phyloP scores from a whole-genome alignment of 208 protist species.

The Acanthamoeba lugdunensis region DNA sequence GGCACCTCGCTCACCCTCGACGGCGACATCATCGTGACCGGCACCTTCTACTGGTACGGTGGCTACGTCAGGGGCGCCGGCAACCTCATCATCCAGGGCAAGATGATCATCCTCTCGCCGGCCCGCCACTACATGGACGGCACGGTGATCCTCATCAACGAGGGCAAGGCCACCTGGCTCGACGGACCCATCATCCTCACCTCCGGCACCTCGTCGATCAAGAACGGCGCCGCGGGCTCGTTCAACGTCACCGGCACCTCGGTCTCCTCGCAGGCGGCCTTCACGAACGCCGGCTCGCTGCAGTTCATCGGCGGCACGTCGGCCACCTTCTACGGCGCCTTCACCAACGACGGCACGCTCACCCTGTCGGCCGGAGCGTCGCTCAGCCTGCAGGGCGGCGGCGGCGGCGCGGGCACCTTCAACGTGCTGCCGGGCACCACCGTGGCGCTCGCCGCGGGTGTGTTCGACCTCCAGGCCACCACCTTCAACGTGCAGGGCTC shows the following conservation, averaged over 20 bases:
- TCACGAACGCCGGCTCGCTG: conserved; percentile 5
- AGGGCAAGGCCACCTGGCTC: conserved; percentile 48
- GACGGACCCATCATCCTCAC: conserved; percentile 43
- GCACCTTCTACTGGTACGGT: conserved; percentile 72
- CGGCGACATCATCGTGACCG: conserved; percentile 69
- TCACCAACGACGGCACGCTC: conserved; percentile 36
- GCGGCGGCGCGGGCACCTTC: conserved; percentile 21
- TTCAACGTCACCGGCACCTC: conserved; percentile 43
- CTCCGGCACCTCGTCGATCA: conserved; percentile 12
- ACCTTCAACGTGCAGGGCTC: conserved; percentile 61
- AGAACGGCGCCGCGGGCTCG: conserved; percentile 10
- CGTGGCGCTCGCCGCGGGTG: background rate
- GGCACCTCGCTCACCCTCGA: conserved; percentile 69
- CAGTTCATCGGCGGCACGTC: conserved; percentile 3
- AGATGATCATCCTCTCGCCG: conserved; percentile 62
- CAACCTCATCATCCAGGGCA: conserved; percentile 54
- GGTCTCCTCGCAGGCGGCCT: conserved; percentile 50
- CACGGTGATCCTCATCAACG: conserved; percentile 55
- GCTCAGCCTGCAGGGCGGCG: background rate
- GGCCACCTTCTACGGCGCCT: conserved; percentile 17
- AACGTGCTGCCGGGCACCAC: background rate
- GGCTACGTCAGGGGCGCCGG: conserved; percentile 70
- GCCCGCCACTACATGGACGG: conserved; percentile 65
- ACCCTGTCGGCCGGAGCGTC: background rate
- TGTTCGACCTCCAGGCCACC: conserved; percentile 42